Percentiles rank a stretch among this genome's conserved stretches.
Conservation (phyloP, 202 grass and related monocot species). For the Setaria italica region DNA sequence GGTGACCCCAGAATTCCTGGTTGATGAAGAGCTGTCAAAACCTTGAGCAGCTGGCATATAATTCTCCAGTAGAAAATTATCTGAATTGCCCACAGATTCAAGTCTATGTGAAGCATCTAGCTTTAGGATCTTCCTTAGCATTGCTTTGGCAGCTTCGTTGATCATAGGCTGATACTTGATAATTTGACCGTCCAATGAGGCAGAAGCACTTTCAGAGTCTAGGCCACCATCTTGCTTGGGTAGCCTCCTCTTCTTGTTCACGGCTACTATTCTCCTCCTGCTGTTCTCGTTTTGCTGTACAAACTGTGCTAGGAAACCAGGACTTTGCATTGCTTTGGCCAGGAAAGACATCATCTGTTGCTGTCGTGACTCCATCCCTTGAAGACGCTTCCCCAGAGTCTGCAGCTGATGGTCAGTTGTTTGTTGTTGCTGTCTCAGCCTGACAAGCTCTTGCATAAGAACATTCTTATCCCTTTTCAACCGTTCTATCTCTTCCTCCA, state of each 20-base stretch:
- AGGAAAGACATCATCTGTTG: slow-evolving; percentile 99
- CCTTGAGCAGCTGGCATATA: slow-evolving; percentile 51
- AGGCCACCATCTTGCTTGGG: slow-evolving; percentile 73
- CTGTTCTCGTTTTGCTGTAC: slow-evolving; percentile 94
- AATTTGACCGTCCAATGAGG: slow-evolving; percentile 75
- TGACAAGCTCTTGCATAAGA: slow-evolving; percentile 94
- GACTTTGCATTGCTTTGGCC: slow-evolving; percentile 90
- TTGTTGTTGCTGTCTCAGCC: slow-evolving; percentile 89
- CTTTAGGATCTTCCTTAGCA: slow-evolving; percentile 93
- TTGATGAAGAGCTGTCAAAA: slow-evolving; percentile 72
- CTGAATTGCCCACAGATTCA: slow-evolving; percentile 56
- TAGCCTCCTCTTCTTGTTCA: slow-evolving; percentile 82
- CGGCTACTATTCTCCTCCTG: slow-evolving; percentile 65
- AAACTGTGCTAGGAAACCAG: slow-evolving; percentile 89
- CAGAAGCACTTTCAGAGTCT: slow-evolving; percentile 48
- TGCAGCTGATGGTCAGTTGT: slow-evolving; percentile 88
- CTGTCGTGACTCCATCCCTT: slow-evolving; percentile 91
- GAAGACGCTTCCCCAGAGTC: slow-evolving; percentile 83
- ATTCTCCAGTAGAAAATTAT: slow-evolving; percentile 64
- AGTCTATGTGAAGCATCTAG: slow-evolving; percentile 57
- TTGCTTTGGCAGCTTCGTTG: slow-evolving; percentile 93
- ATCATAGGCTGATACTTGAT: slow-evolving; percentile 93
- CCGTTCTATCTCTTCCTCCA: slow-evolving; percentile 92
- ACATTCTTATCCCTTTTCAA: slow-evolving; percentile 98
- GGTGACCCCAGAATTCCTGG: slow-evolving; percentile 74